Conservation (phyloP, 1,139 yeast genomes). For the Taphrina flavorubra region DNA sequence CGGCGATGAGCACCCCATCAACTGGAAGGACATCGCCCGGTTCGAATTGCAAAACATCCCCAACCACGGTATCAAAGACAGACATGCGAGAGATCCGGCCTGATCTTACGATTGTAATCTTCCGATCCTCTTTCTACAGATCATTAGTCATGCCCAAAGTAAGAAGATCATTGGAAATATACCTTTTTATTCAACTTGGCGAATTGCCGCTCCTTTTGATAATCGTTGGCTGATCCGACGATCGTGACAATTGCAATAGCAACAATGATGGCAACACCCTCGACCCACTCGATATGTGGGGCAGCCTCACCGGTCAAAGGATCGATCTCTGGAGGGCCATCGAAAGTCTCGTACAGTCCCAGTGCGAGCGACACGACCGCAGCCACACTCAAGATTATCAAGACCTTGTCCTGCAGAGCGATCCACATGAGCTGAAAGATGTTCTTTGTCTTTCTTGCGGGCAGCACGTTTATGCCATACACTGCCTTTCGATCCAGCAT, state of each 20-base stretch:
- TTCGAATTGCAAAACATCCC: constrained; percentile 79
- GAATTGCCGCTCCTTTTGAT: constrained; percentile 94
- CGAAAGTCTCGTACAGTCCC: constrained; percentile 91
- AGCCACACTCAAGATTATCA: constrained; percentile 80
- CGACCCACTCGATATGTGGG: constrained; percentile 58
- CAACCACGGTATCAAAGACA: constrained; percentile 78
- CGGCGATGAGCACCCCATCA: constrained; percentile 77
- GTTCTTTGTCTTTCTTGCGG: constrained; percentile 69
- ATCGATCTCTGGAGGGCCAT: constrained; percentile 77
- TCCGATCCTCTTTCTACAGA: constrained; percentile 80
- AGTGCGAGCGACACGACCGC: constrained; percentile 87
- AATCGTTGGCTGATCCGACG: constrained; percentile 94
- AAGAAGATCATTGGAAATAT: not conserved
- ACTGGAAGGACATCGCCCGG: constrained; percentile 96
- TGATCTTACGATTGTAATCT: constrained; percentile 73
- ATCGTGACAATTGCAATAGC: constrained; percentile 89
- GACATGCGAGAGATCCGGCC: constrained; percentile 73
- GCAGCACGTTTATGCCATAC: constrained; percentile 75
- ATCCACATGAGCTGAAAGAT: constrained; percentile 73
- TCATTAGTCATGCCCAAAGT: not conserved
- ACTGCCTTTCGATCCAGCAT: constrained; percentile 52
- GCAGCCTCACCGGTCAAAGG: constrained; percentile 63
- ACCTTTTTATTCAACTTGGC: constrained; percentile 68
- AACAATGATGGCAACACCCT: constrained; percentile 94
- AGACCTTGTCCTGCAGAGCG: constrained; percentile 89